A percentile compares a stretch with the other conserved stretches of the same genome.
These are phyloP conservation scores for Coprinopsis marcescibilis DNA, from an alignment of 768 basidiomycete genomes.

Conservation along the genomic window DNA sequence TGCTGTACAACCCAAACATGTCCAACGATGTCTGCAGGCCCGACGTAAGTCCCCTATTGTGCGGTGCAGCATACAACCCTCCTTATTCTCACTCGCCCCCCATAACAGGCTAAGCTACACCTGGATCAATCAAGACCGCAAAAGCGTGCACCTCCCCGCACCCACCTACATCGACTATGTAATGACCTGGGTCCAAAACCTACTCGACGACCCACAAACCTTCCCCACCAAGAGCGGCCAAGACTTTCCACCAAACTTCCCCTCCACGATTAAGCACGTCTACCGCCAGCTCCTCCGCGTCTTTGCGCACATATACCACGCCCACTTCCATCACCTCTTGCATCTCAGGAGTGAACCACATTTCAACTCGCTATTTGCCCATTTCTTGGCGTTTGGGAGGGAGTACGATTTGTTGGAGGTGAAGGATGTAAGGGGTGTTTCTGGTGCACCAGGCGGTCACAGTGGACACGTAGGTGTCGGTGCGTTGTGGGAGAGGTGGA, in stretches of 20 bases:
- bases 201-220: slow-evolving; percentile 86
- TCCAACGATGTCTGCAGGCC: slow-evolving; percentile 88
- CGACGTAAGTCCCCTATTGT: slow-evolving; percentile 48
- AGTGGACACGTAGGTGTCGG: slow-evolving; percentile 58
- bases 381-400: slow-evolving; percentile 92
- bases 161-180: slow-evolving; percentile 99
- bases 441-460: slow-evolving; percentile 37
- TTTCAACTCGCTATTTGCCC: slow-evolving; percentile 96
- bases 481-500: slow-evolving; percentile 84
- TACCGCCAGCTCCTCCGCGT: slow-evolving; percentile 96
- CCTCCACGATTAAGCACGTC: slow-evolving; percentile 85
- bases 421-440: slow-evolving; percentile 82
- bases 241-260: slow-evolving; percentile 83
- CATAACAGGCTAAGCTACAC: slow-evolving; percentile 94
- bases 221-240: slow-evolving; percentile 95
- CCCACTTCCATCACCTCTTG: slow-evolving; percentile 86
- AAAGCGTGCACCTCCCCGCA: slow-evolving; percentile 86
- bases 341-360: slow-evolving; percentile 92
- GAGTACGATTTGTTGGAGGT: slow-evolving; percentile 90
- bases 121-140: slow-evolving; percentile 95
- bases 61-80: slow-evolving; percentile 5
- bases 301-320: slow-evolving; percentile 96
- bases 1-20: slow-evolving; percentile 88
- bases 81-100: too few species aligned
- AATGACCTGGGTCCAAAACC: slow-evolving; percentile 96